Base-by-base conservation (phyloP, 192 early-diverging fungal genomes). In the Linnemannia hyalina region DNA sequence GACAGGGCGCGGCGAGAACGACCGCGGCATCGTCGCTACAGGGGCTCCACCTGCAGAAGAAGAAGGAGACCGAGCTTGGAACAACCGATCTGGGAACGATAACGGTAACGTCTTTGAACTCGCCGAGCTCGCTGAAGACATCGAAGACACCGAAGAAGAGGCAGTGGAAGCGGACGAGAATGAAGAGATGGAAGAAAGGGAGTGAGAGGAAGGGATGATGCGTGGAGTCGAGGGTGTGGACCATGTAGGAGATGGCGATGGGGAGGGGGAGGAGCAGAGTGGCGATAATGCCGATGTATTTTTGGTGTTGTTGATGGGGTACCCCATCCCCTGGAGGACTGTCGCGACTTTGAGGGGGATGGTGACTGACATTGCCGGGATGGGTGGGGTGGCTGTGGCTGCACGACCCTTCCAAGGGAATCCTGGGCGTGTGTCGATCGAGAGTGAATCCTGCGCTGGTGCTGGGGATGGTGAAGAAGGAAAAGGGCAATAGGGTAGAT, bases 321-420 rank as follows among this genome's bases (percentile, higher is more conserved):
- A 77, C 0, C 76, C 76, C 63, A 77, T 68, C 29, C 47, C 76
- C 8, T 47, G 35, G 26, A 77, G 46, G 16, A 68, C 65, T 20
- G 60, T 77, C 23, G 65, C 76, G 13, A 65, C 65, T 65, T 77
- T 77, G 10, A 44, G 76, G 13, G 76, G 76, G 29, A 69, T 52
- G 11, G 40, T 42, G 6, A 57, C 29, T 29, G 60, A 65, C 60
- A 65, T 65, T 26, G 60, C 60, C 10, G 60, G 29, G 60, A 65
- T 65, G 11, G 60, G 11, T 16, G 26, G 29, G 26, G 60, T 32
- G 11, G 29, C 11, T 23, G 60, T 32, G 11, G 29, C 11, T 23
- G 10, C 29, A 32, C 29, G 60, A 23, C 60, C 26, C 57, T 60
- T 60, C 57, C 60, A 65, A 13, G n/a, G 29, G 29, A 65, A 65